Base-by-base conservation (phyloP, 352 stramenopile species). In the Globisporangium yorkense region DNA sequence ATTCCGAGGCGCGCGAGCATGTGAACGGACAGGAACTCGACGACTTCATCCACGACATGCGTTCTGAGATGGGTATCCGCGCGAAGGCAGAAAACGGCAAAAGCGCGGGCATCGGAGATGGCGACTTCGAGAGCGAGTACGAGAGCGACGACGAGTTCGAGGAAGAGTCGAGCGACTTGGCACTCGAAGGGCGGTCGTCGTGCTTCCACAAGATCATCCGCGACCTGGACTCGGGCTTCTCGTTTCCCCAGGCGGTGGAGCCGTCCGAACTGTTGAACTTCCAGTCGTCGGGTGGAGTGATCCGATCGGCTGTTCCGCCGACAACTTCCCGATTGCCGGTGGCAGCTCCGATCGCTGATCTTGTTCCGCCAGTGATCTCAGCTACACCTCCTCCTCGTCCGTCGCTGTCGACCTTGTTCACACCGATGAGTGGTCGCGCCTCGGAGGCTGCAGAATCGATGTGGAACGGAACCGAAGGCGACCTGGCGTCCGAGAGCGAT, bases 151-250 rank as follows among this genome's bases (percentile, higher is more conserved):
- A 57, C 39, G 65, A 66, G 5, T 61, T 53, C n/a, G 69, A 62
- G 2, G 54, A 24, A 27, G 62, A 75, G 18, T 57, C 51, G 21
- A 54, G 48, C n/a, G 51, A 52, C 21, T 15, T 46, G 12, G 18
- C 37, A 24, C 27, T 56, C 40, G 35, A 58, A 16, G 27, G 63
- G 6, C 60, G 70, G 24, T 69, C 64, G 33, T 65, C 62, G 0
- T 71, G 67, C 50, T 75, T 63, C 40, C 70, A 85, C 54, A 75
- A 74, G 58, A 63, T 87, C 29, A 72, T 87, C 29, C 74, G 77
- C 16, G 77, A 87, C 44, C 58, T 87, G 18, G 75, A 87, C 61
- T 53, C 66, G 10, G 77, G 77, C 0, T 75, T 85, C 29, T 83
- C 77, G 18, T 87, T 80, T 40, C 77, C 77, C 9, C 71, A 84